Evolutionary conservation across 768 basidiomycete species (phyloP).

Genomic region (Chalciporus piperatus): DNA sequence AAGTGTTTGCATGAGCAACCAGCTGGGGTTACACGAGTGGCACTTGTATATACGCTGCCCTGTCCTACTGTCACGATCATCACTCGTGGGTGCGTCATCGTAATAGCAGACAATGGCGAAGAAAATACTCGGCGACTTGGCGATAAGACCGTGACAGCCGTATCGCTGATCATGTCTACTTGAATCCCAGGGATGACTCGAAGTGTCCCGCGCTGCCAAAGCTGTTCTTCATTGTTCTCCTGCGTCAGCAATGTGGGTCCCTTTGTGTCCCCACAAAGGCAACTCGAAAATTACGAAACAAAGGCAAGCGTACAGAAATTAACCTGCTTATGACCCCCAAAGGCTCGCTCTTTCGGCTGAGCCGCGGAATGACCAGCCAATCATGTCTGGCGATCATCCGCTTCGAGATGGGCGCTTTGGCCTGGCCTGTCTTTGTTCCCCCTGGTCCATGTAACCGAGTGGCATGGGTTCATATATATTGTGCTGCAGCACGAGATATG

Average conservation of each 20-base stretch:
- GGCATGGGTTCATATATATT: constrained; percentile 28
- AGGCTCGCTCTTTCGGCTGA: not conserved
- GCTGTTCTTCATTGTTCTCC: constrained; percentile 31
- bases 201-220: constrained; percentile 10
- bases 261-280: constrained; percentile 31
- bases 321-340: not conserved
- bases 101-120: constrained; percentile 6
- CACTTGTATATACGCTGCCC: not conserved
- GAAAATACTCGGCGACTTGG: not conserved
- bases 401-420: constrained; percentile 5
- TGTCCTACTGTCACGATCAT: not conserved
- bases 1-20: constrained; percentile 76
- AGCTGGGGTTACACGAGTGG: not conserved
- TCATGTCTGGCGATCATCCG: constrained; percentile 4
- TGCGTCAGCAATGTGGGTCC: constrained; percentile 6
- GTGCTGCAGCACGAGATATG: not conserved
- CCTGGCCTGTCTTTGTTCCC: constrained; percentile 30
- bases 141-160: no score
- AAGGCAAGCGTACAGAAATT: constrained; percentile 11
- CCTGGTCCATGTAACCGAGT: constrained; percentile 28
- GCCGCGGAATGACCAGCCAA: not conserved
- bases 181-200: not conserved
- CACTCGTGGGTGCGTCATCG: not conserved
- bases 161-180: not conserved
- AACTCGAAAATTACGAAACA: constrained; percentile 25